A percentile compares a stretch with the other conserved stretches of the same genome.
These are phyloP conservation scores for Boletus bicolor DNA, from an alignment of 768 basidiomycete species.

Conservation along the genomic window DNA sequence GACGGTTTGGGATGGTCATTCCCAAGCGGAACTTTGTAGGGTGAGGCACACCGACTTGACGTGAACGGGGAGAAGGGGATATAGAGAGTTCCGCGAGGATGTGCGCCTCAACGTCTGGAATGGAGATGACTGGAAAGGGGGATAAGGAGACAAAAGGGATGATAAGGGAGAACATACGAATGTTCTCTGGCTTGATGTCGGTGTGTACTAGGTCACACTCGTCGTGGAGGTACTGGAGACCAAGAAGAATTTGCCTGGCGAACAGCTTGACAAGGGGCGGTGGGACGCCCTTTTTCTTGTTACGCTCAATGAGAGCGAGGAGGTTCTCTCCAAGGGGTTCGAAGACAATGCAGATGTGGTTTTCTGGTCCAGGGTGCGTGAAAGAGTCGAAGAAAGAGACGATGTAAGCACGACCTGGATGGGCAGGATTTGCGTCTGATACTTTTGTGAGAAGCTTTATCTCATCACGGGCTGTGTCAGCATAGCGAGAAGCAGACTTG, in stretches of 20 bases:
- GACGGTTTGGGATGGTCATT: constrained; percentile 57
- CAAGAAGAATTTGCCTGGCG: constrained; percentile 81
- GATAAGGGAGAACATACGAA: constrained; percentile 57
- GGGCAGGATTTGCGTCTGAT: constrained; percentile 62
- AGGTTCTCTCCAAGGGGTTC: constrained; percentile 82
- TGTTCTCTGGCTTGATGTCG: constrained; percentile 94
- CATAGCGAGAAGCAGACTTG: constrained; percentile 92
- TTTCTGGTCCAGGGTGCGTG: constrained; percentile 67
- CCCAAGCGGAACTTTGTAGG: constrained; percentile 62
- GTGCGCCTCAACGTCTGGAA: constrained; percentile 75
- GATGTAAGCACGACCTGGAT: constrained; percentile 76
- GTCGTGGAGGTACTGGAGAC: constrained; percentile 88
- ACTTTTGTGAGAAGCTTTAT: constrained; percentile 87
- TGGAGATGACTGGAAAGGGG: constrained; percentile 61
- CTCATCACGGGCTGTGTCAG: constrained; percentile 95
- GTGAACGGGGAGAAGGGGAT: constrained; percentile 71
- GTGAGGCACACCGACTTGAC: constrained; percentile 76
- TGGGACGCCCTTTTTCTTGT: constrained; percentile 83
- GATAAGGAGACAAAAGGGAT: constrained; percentile 11
- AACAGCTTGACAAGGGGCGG: constrained; percentile 80
- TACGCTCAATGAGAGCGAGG: constrained; percentile 67
- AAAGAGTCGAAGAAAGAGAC: constrained; percentile 93
- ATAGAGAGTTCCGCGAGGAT: constrained; percentile 65
- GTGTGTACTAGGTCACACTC: constrained; percentile 93
- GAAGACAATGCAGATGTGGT: constrained; percentile 89